These are phyloP conservation scores for Pichia membranifaciens DNA, from an alignment of 805 yeast species.

Conservation along the genomic window DNA sequence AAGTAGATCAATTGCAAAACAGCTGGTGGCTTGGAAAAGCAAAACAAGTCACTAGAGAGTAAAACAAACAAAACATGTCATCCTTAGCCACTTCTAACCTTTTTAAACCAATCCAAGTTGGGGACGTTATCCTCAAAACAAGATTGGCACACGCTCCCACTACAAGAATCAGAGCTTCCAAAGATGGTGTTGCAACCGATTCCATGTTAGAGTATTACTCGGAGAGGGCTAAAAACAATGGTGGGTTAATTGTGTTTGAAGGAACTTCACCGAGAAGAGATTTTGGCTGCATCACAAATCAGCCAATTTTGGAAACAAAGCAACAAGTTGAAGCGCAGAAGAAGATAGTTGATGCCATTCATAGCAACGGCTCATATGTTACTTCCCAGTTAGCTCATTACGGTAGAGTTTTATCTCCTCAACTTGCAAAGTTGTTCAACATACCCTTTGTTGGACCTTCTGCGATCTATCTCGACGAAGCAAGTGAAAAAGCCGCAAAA, in stretches of 20 bases:
- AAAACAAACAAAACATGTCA: too few species aligned
- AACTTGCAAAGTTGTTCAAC: constrained; percentile 31
- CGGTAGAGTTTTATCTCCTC: constrained; percentile 37
- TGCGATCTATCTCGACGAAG: constrained; percentile 37
- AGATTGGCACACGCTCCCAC: constrained; percentile 46
- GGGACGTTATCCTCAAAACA: constrained; percentile 32
- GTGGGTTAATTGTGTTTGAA: constrained; percentile 56
- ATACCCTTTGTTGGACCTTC: constrained; percentile 31
- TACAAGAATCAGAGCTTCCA: constrained; percentile 38
- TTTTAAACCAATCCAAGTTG: constrained; percentile 35
- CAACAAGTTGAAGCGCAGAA: constrained; percentile 46
- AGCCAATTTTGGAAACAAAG: constrained; percentile 46
- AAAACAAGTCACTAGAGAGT: too few species aligned
- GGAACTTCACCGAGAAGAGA: constrained; percentile 44
- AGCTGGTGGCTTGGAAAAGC: too few species aligned
- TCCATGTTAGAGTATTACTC: constrained; percentile 47
- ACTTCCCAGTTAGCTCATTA: constrained; percentile 49
- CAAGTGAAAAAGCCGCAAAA: constrained; percentile 29
- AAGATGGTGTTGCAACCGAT: constrained; percentile 39
- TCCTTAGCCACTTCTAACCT: not conserved
- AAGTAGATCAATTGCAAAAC: too few species aligned
- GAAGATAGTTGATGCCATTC: constrained; percentile 42
- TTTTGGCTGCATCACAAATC: constrained; percentile 32
- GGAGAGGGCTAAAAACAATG: constrained; percentile 49
- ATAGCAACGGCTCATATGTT: constrained; percentile 41